phyloP scores from a whole-genome alignment of 139 green algal genomes.

The Tetratostichococcus sp. region DNA sequence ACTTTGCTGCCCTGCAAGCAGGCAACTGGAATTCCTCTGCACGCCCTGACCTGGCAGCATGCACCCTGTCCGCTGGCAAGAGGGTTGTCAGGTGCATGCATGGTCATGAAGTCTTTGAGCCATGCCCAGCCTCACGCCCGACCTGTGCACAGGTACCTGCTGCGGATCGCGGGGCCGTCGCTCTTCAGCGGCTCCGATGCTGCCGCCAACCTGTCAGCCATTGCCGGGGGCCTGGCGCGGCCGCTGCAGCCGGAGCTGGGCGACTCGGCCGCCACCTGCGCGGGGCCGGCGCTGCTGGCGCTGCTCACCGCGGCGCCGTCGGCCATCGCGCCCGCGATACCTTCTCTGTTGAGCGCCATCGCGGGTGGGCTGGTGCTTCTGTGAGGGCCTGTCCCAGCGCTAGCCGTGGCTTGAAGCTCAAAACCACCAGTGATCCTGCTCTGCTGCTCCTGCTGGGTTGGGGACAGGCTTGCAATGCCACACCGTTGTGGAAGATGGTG shows the following conservation, averaged over 20 bases:
- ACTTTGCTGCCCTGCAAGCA: neutral
- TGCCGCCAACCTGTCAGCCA: constrained; percentile 13
- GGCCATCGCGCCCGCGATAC: constrained; percentile 18
- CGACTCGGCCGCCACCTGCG: constrained; percentile 31
- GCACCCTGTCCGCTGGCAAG: too few species aligned
- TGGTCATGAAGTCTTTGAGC: too few species aligned
- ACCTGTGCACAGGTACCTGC: constrained; percentile 8
- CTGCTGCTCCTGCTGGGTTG: too few species aligned
- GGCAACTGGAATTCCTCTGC: neutral
- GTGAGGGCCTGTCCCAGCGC: too few species aligned
- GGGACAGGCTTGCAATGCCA: too few species aligned
- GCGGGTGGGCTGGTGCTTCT: neutral
- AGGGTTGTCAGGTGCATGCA: too few species aligned
- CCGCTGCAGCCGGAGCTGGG: constrained; percentile 39
- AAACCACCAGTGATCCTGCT: too few species aligned
- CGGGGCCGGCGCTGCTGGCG: constrained; percentile 17
- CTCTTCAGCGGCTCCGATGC: constrained; percentile 18
- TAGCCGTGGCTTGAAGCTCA: too few species aligned
- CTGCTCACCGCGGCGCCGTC: constrained; percentile 32
- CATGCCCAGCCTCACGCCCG: too few species aligned
- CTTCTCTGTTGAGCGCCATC: constrained; percentile 19
- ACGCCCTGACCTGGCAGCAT: too few species aligned
- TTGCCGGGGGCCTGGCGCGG: constrained; percentile 29
- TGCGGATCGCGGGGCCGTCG: constrained; percentile 30
- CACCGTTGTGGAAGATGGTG: too few species aligned